Evolutionary conservation across 2,329 filamentous ascomycete genomes (phyloP).

Genomic region (Gliomastix tumulicola): DNA sequence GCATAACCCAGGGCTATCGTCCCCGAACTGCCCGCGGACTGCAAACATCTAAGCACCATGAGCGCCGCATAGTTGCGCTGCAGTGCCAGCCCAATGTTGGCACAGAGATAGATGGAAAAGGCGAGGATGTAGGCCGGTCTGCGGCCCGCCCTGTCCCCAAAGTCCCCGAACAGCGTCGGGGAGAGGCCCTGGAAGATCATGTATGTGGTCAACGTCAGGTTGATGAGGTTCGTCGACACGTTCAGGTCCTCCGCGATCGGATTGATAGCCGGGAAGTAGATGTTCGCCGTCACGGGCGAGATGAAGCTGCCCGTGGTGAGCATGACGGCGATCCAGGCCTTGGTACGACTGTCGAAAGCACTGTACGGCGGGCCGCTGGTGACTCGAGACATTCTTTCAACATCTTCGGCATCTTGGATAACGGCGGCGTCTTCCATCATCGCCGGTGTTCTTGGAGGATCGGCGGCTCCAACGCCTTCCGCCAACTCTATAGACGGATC

Average conservation of each 20-base stretch:
- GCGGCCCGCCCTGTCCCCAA: constrained; percentile 53
- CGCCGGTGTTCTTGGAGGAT: too few species aligned
- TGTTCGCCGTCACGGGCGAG: constrained; percentile 53
- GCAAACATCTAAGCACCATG: constrained; percentile 53
- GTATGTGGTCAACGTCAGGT: constrained; percentile 50
- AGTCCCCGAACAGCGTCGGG: constrained; percentile 53
- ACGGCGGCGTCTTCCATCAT: too few species aligned
- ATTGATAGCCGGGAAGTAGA: constrained; percentile 40
- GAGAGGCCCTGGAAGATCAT: constrained; percentile 59
- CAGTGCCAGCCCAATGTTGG: constrained; percentile 53
- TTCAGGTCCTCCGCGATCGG: constrained; percentile 28
- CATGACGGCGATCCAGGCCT: constrained; percentile 45
- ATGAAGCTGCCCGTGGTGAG: constrained; percentile 45
- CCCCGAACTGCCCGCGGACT: constrained; percentile 58
- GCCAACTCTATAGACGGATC: too few species aligned
- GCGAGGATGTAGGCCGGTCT: constrained; percentile 54
- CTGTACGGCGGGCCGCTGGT: constrained; percentile 20
- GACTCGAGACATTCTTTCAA: constrained; percentile 2
- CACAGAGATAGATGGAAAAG: constrained; percentile 48
- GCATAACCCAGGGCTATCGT: constrained; percentile 66
- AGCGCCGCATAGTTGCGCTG: constrained; percentile 51
- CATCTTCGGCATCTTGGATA: too few species aligned
- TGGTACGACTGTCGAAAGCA: constrained; percentile 23
- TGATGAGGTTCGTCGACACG: constrained; percentile 32
- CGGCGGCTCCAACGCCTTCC: too few species aligned